Evolutionary conservation across 139 green algal genomes (phyloP).

Genomic region (Prasinococcaceae sp.): DNA sequence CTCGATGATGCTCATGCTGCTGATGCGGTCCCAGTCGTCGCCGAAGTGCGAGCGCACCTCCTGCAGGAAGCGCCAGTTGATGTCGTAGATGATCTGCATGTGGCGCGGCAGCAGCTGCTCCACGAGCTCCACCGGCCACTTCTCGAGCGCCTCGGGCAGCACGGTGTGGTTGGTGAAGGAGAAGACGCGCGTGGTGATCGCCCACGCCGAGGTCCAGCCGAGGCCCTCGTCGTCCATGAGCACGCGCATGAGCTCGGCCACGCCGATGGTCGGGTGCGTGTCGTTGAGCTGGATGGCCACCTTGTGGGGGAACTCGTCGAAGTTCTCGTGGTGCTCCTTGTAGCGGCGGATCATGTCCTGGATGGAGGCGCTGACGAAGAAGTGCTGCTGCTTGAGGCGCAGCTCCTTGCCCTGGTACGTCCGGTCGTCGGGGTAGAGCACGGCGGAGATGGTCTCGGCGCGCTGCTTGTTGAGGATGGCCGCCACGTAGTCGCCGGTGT

Average conservation of each 20-base stretch:
- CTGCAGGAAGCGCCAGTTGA: slow-evolving; percentile 96
- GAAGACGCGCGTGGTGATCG: slow-evolving; percentile 68
- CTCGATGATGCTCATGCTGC: slow-evolving; percentile 91
- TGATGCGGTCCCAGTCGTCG: slow-evolving; percentile 76
- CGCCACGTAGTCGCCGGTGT: slow-evolving; percentile 66
- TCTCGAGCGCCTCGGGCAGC: slow-evolving; percentile 93
- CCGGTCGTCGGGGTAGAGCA: slow-evolving; percentile 96
- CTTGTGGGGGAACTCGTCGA: slow-evolving; percentile 67
- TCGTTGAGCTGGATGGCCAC: slow-evolving; percentile 46
- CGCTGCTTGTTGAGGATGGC: slow-evolving; percentile 62
- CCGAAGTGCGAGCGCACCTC: slow-evolving; percentile 52
- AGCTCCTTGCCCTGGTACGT: slow-evolving; percentile 94
- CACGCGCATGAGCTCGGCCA: slow-evolving; percentile 93
- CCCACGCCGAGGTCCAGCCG: slow-evolving; percentile 85
- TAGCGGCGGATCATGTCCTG: slow-evolving; percentile 46
- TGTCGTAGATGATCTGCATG: slow-evolving; percentile 99
- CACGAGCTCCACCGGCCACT: slow-evolving; percentile 34
- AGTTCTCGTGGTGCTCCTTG: slow-evolving; percentile 20
- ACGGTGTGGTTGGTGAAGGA: slow-evolving; percentile 99
- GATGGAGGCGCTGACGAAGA: slow-evolving; percentile 90
- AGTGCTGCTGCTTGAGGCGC: slow-evolving; percentile 98
- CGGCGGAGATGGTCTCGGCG: slow-evolving; percentile 81
- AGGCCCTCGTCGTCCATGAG: slow-evolving; percentile 91
- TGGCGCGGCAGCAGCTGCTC: slow-evolving; percentile 65
- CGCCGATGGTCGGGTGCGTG: slow-evolving; percentile 42